Evolutionary conservation across 2,329 filamentous ascomycete genomes (phyloP), one percentile per base, ranked within the genome.

Genomic region (Onygenales sp.): DNA sequence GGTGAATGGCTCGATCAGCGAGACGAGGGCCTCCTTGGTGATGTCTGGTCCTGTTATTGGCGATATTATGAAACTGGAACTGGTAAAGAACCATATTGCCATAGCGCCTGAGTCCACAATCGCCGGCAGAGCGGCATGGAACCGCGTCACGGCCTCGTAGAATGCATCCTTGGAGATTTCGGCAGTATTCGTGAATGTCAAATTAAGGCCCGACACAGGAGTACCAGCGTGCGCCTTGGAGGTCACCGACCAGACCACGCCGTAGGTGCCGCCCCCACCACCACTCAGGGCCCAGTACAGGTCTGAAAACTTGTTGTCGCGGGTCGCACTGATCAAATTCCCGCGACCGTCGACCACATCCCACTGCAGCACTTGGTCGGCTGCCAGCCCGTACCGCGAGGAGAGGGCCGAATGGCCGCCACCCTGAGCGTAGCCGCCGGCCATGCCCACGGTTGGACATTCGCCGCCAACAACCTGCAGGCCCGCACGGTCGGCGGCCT

Each of bases 221-320:
- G 69, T 66, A 1, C 59, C 57, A 1, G 58, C 56, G 48, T 65
- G 61, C 1, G 75, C 72, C 55, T 77, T 78, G 44, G 75, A 68
- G 0, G 78, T 83, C 63, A 83, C 70, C 2, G 77, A 79, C 10
- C 74, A 63, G 1, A 84, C 78, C 2, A 83, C 70, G 2, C 72
- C 82, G 57, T 77, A 85, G 39, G 74, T 83, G n/a, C 80, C 79
- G 6, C 74, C 77, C 2, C 82, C 81, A 0, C 82, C 81, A 3
- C 81, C 81, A 42, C 71, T 71, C 1, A 84, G 65, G 0, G 82
- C 83, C 82, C 81, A 86, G 68, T 80, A 85, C 1, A 86, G 69
- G 46, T 85, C 82, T 0, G 68, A 54, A 27, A 27, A 27, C 57
- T 84, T 78, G 37, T 75, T 56, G 0, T 59, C 60, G 0, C 67